These are phyloP conservation scores for Bacidia gigantensis DNA, from an alignment of 495 filamentous ascomycete genomes.

Conservation along the genomic window DNA sequence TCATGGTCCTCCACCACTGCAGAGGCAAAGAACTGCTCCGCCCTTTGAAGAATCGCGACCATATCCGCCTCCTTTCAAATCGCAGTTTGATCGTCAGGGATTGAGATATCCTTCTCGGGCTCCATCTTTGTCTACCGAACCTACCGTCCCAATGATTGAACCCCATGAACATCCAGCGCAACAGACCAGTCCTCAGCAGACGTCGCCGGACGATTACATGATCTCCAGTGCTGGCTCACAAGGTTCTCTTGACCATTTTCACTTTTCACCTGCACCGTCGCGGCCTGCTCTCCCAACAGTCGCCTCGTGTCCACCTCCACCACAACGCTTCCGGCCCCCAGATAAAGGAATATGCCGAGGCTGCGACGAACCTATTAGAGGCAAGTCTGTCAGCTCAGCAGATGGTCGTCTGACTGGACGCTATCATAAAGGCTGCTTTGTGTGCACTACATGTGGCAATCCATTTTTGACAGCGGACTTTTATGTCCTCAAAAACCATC, in stretches of 20 bases:
- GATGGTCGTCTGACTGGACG: conserved; percentile 87
- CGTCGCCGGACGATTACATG: conserved; percentile 20
- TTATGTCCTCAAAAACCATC: conserved; percentile 75
- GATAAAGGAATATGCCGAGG: conserved; percentile 70
- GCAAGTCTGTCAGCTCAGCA: conserved; percentile 86
- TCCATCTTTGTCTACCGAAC: background rate
- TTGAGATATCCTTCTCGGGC: background rate
- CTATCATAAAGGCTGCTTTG: conserved; percentile 90
- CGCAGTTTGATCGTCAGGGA: background rate
- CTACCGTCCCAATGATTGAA: conserved; percentile 31
- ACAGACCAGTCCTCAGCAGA: conserved; percentile 27
- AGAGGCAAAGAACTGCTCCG: background rate
- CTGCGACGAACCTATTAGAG: conserved; percentile 63
- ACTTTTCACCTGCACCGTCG: conserved; percentile 13
- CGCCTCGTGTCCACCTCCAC: conserved; percentile 15
- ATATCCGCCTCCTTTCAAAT: background rate
- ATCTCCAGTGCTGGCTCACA: conserved; percentile 15
- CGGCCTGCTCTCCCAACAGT: conserved; percentile 17
- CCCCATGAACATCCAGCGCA: conserved; percentile 46
- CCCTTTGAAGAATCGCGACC: background rate
- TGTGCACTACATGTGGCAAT: conserved; percentile 67
- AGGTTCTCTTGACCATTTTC: conserved; percentile 15
- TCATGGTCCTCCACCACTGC: background rate
- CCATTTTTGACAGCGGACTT: conserved; percentile 85
- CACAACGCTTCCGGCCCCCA: conserved; percentile 20